phyloP scores from a whole-genome alignment of 177 flowering plant species.

The Vitis hybrid region DNA sequence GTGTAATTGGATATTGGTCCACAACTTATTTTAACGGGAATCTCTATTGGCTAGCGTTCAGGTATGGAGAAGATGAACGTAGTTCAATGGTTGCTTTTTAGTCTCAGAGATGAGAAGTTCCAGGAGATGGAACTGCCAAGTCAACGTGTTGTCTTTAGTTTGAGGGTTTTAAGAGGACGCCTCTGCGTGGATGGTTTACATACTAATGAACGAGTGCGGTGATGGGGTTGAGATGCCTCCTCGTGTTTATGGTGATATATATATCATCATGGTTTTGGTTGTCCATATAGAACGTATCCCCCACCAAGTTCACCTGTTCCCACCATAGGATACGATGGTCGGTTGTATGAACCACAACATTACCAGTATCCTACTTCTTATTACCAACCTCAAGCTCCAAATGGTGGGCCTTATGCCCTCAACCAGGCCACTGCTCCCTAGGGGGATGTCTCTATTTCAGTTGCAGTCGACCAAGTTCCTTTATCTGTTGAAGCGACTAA shows the following conservation, averaged over 20 bases:
- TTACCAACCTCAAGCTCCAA: slow-evolving; percentile 32
- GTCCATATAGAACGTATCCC: slow-evolving; percentile 50
- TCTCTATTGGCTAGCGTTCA: too few relatives aligned
- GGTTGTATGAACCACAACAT: slow-evolving; percentile 49
- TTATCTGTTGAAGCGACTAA: slow-evolving; percentile 29
- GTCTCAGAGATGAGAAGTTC: too few relatives aligned
- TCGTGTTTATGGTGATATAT: slow-evolving; percentile 42
- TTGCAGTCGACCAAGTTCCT: slow-evolving; percentile 35
- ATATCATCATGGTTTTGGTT: slow-evolving; percentile 50
- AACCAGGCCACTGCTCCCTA: slow-evolving; percentile 21
- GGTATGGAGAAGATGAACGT: too few relatives aligned
- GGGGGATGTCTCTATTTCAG: slow-evolving; percentile 33
- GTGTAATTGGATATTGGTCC: too few relatives aligned
- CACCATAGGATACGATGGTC: slow-evolving; percentile 49
- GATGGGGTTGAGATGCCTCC: too few relatives aligned
- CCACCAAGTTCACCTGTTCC: slow-evolving; percentile 51
- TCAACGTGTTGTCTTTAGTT: too few relatives aligned
- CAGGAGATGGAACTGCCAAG: too few relatives aligned
- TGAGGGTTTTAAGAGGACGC: too few relatives aligned
- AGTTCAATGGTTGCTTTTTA: too few relatives aligned
- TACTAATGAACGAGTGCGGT: too few relatives aligned
- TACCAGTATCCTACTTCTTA: slow-evolving; percentile 50
- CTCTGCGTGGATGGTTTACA: too few relatives aligned
- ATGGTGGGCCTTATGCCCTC: slow-evolving; percentile 19
- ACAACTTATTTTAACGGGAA: too few relatives aligned